Percentiles rank a stretch among this genome's conserved stretches.
Conservation (phyloP, 1,284 basidiomycete species). For the Moesziomyces globuligerus region DNA sequence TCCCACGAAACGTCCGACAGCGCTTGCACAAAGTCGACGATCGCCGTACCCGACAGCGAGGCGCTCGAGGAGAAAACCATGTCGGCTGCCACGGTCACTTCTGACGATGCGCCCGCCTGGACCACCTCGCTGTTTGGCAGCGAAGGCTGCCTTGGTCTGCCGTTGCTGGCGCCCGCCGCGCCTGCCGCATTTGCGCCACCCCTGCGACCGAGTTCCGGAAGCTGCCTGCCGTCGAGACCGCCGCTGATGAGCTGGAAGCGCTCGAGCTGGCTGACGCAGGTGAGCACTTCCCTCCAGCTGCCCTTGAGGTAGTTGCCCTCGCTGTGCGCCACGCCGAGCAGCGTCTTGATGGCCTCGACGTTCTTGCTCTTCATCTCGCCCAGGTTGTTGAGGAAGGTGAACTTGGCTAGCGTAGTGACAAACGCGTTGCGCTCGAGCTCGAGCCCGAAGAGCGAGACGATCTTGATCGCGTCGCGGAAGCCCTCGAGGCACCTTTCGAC, state of each 20-base stretch:
- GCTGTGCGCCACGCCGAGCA: conserved; percentile 65
- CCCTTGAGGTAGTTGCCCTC: conserved; percentile 67
- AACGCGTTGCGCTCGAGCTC: conserved; percentile 67
- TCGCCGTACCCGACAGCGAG: conserved; percentile 92
- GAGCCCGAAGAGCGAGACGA: conserved; percentile 65
- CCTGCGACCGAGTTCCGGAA: conserved; percentile 81
- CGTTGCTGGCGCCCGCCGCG: conserved; percentile 16
- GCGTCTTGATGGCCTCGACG: conserved; percentile 66
- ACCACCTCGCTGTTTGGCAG: conserved; percentile 88
- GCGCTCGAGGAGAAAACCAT: conserved; percentile 98
- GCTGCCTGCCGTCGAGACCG: conserved; percentile 72
- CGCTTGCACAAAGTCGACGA: conserved; percentile 96
- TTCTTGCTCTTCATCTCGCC: conserved; percentile 68
- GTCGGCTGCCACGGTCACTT: conserved; percentile 97
- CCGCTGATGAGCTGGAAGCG: conserved; percentile 67
- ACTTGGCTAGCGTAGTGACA: conserved; percentile 67
- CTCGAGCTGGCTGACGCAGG: conserved; percentile 66
- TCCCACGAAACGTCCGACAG: conserved; percentile 98
- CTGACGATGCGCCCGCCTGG: conserved; percentile 93
- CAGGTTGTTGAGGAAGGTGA: conserved; percentile 67
- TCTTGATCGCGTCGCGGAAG: conserved; percentile 66
- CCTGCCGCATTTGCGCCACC: conserved; percentile 4
- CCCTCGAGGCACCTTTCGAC: conserved; percentile 63
- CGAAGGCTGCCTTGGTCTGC: conserved; percentile 23
- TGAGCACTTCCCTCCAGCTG: conserved; percentile 66